Percentiles rank a stretch among this genome's conserved stretches.
phyloP scores from a whole-genome alignment of 176 grass and related monocot genomes.

The Oryza longistaminata region DNA sequence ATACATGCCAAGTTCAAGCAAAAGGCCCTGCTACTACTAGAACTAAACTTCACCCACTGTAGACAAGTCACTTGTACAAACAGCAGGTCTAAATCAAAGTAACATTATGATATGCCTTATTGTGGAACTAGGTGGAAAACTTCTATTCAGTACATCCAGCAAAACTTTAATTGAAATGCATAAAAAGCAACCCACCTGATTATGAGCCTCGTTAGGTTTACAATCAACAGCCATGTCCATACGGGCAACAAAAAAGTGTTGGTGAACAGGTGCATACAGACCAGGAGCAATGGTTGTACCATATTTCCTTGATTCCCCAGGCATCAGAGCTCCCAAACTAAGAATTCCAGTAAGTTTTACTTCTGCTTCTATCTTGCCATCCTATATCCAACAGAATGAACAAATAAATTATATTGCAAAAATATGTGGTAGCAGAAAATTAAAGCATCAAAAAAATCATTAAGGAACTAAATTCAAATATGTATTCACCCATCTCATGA shows the following conservation, averaged over 20 bases:
- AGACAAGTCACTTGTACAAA: background rate
- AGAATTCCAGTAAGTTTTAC: slow-evolving; percentile 99
- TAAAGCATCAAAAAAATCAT: slow-evolving; percentile 3
- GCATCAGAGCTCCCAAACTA: slow-evolving; percentile 94
- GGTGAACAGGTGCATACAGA: slow-evolving; percentile 99
- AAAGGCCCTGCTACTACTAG: background rate
- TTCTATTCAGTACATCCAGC: background rate
- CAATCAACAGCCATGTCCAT: slow-evolving; percentile 99
- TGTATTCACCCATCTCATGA: background rate
- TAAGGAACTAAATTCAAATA: background rate
- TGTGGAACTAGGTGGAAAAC: background rate
- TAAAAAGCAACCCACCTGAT: slow-evolving; percentile 67
- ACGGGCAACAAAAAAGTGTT: slow-evolving; percentile 99
- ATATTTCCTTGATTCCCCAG: slow-evolving; percentile 94
- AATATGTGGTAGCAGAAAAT: background rate
- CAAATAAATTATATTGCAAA: slow-evolving; percentile 23
- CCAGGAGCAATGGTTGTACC: slow-evolving; percentile 98
- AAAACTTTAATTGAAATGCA: background rate
- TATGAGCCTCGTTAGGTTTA: slow-evolving; percentile 89
- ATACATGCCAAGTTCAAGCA: background rate
- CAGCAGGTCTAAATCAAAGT: background rate
- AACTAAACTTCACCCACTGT: background rate
- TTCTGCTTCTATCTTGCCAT: slow-evolving; percentile 99
- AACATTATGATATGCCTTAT: background rate
- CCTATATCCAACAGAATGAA: slow-evolving; percentile 47